Base-by-base conservation (phyloP, 371 early-diverging fungal species). In the Actinomucor elegans region DNA sequence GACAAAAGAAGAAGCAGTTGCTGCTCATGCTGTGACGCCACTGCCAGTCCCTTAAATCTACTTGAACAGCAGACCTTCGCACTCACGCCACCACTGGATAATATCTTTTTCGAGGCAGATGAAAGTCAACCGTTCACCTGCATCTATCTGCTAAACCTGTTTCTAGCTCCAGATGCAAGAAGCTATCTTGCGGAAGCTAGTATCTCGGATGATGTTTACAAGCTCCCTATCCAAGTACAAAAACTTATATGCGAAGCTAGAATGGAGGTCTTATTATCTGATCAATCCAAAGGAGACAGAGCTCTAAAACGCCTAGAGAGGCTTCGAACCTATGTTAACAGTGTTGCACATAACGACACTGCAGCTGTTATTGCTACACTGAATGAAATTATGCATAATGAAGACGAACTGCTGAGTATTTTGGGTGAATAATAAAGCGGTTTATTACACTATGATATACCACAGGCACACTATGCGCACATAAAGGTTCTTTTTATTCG, bases 171-270 rank as follows among this genome's bases (percentile, higher is more conserved):
- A 12, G 66, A 75, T 33, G 67, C 69, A 61, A 24, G 36, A 7
- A 38, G 60, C 15, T 75, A 69, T 37, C 56, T 75, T 5, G 47
- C 53, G 6, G 61, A 66, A 17, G 57, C 64, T 12, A 35, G 48
- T 5, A 49, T 66, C 32, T 62, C 71, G 8, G 75, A 75, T 28
- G 69, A 67, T 48, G 61, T 75, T 1, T 68, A 60, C 45, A 48
- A 36, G 9, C 44, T 75, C 11, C 75, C 75, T 15, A 48, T 67
- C 18, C 68, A 68, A 20, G 41, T 69, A n/a, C 71, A 70, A 44
- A 52, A 48, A 5, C 40, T 74, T 0, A 54, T 74, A 9, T 59
- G 56, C 17, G 74, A 69, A 37, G 71, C 74, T 24, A 67, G 68
- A 42, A 64, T 70, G 53, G 74, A 74, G 31, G 50, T 60, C 2